phyloP scores from a whole-genome alignment of 768 basidiomycete species.

The Psilocybe cyanescens region DNA sequence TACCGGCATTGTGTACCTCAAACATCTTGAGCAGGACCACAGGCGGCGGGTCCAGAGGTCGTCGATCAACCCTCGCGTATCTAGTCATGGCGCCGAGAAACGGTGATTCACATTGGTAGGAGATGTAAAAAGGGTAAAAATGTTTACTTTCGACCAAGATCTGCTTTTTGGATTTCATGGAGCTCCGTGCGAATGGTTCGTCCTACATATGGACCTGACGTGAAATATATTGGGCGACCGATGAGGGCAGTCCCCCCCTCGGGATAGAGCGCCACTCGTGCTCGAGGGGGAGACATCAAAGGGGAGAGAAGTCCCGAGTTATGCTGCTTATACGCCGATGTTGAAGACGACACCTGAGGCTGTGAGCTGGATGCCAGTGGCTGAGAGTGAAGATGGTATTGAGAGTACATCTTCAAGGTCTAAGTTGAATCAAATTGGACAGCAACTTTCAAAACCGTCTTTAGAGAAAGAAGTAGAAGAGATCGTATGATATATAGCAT shows the following conservation, averaged over 20 bases:
- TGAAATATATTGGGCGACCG: constrained; percentile 58
- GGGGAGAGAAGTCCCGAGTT: background rate
- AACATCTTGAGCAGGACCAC: constrained; percentile 59
- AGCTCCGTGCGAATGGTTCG: constrained; percentile 58
- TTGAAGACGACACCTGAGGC: constrained; percentile 7
- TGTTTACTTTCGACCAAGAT: constrained; percentile 67
- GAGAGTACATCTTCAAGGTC: constrained; percentile 15
- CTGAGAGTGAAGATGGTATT: constrained; percentile 9
- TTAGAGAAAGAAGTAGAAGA: background rate
- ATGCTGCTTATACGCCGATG: background rate
- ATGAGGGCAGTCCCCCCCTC: constrained; percentile 31
- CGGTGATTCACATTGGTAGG: constrained; percentile 5
- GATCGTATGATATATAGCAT: background rate
- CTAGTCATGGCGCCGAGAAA: constrained; percentile 32
- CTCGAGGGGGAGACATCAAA: background rate
- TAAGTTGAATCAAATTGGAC: background rate
- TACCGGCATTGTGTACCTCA: constrained; percentile 45
- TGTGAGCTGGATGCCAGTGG: constrained; percentile 8
- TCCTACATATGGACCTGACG: constrained; percentile 64
- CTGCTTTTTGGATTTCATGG: constrained; percentile 64
- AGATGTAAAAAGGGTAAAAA: constrained; percentile 11
- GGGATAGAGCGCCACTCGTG: background rate
- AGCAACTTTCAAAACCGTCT: background rate
- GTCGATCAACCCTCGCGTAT: constrained; percentile 63
- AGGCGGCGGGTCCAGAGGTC: constrained; percentile 71